Evolutionary conservation across 495 filamentous ascomycete species (phyloP).

Genomic region (Aspergillus sclerotioniger): DNA sequence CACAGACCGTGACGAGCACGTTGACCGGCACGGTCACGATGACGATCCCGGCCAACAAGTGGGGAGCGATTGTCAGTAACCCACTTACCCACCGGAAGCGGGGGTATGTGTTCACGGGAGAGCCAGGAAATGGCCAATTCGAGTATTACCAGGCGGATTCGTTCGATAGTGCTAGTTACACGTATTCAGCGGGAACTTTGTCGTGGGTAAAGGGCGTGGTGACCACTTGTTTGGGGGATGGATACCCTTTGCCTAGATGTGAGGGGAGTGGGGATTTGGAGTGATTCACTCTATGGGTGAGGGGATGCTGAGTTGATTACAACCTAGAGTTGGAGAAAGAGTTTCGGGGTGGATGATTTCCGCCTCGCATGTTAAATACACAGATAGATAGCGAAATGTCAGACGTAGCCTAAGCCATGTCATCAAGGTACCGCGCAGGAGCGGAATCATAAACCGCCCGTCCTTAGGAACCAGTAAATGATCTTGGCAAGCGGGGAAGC

Average conservation of each 20-base stretch:
- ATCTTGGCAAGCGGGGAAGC: no score
- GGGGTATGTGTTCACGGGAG: slow-evolving; percentile 16
- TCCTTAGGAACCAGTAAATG: no score
- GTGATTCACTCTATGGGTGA: neutral
- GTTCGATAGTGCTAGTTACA: slow-evolving; percentile 8
- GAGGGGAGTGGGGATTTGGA: slow-evolving; percentile 12
- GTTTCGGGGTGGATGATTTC: no score
- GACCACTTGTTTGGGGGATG: slow-evolving; percentile 17
- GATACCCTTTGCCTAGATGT: slow-evolving; percentile 15
- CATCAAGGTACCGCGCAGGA: no score
- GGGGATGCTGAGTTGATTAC: no score
- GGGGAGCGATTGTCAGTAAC: slow-evolving; percentile 21
- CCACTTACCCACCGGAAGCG: slow-evolving; percentile 13
- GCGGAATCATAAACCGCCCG: no score
- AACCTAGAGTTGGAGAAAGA: no score
- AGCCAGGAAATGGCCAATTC: slow-evolving; percentile 10
- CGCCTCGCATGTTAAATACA: no score
- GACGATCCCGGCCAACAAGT: slow-evolving; percentile 19
- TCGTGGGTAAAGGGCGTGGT: slow-evolving; percentile 19
- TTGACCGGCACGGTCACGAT: slow-evolving; percentile 20
- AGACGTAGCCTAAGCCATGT: no score
- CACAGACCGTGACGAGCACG: slow-evolving; percentile 7
- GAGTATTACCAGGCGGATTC: slow-evolving; percentile 20
- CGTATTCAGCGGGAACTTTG: slow-evolving; percentile 1
- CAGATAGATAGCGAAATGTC: no score